Evolutionary conservation across 495 filamentous ascomycete species (phyloP).

Genomic region (Bombardia bombarda): DNA sequence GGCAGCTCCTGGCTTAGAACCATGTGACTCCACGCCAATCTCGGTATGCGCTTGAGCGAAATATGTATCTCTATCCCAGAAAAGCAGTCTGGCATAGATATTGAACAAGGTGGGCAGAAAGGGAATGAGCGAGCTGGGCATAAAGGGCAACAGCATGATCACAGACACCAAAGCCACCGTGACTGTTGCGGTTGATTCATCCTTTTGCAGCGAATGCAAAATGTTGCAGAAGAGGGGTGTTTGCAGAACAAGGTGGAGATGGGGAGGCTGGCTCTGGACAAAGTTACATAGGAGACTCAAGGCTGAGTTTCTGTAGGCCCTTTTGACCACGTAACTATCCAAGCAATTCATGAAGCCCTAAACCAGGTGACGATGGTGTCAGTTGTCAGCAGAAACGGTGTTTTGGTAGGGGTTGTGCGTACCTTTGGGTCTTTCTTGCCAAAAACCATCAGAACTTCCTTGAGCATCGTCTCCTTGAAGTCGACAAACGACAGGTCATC

Average conservation of each 20-base stretch:
- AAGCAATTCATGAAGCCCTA: constrained; percentile 54
- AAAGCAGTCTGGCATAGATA: constrained; percentile 63
- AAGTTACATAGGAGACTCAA: constrained; percentile 56
- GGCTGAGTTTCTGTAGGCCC: constrained; percentile 47
- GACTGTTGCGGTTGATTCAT: constrained; percentile 62
- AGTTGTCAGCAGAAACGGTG: background rate
- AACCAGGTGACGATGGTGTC: background rate
- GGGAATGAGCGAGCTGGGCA: constrained; percentile 54
- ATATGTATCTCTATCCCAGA: constrained; percentile 54
- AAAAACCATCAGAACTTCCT: constrained; percentile 46
- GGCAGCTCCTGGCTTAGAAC: constrained; percentile 9
- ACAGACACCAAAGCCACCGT: constrained; percentile 57
- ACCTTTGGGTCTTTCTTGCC: constrained; percentile 64
- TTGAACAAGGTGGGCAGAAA: constrained; percentile 63
- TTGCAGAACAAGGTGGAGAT: constrained; percentile 59
- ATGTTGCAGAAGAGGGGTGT: constrained; percentile 60
- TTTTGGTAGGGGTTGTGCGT: background rate
- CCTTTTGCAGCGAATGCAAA: constrained; percentile 59
- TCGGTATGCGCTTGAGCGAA: constrained; percentile 21
- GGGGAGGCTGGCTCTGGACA: constrained; percentile 59
- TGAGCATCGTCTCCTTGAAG: constrained; percentile 46
- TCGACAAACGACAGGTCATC: constrained; percentile 37
- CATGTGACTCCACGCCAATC: constrained; percentile 23
- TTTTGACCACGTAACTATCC: constrained; percentile 51
- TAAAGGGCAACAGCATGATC: constrained; percentile 69